Base-by-base conservation (phyloP, 768 basidiomycete species). In the Tephrocybe rancida region DNA sequence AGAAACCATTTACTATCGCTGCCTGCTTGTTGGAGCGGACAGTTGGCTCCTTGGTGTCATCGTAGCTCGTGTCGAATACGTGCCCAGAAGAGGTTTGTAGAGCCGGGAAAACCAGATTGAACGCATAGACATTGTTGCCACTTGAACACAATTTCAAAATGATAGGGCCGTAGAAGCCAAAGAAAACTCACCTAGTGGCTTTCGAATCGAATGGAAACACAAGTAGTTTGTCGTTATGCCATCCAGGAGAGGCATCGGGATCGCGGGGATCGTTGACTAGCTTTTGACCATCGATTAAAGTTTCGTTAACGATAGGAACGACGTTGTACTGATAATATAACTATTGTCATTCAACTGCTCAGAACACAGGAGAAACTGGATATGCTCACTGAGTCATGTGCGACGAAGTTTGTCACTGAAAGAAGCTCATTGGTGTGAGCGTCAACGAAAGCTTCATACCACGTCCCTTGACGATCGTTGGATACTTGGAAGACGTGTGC, bases 361-460 rank as follows among this genome's bases (percentile, higher is more conserved):
- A 5, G 9, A 24, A 38, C 22, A 46, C 18, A 46, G n/a, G n/a
- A 37, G 14, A 16, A 16, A 37, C 13, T 13, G 18, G 2, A 39
- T 14, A 5, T 24, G 19, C 72, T 58, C 44, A 73, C 72, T 19
- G 77, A 71, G 19, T 73, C 71, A 53, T 73, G 61, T 42, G 72
- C 65, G n/a, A 75, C 80, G 62, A 81, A 83, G 61, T 84, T 78
- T 48, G 78, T 77, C 25, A 79, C 70, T 21, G 74, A 70, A 16
- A 79, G 60, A 44, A 83, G 60, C 42, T 76, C 70, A 7, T 77
- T 77, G 25, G 71, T 66, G 50, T 78, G 76, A 13, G 78, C 82
- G 52, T 83, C 82, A 48, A 84, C 75, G 55, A 78, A 81, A 1
- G 80, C 82, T 66, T 84, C 81, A 56, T 74, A 75, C 80, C 79